A percentile compares a stretch with the other conserved stretches of the same genome.
Evolutionary conservation across 768 basidiomycete genomes (phyloP).

Genomic region (Hebeloma cylindrosporum): DNA sequence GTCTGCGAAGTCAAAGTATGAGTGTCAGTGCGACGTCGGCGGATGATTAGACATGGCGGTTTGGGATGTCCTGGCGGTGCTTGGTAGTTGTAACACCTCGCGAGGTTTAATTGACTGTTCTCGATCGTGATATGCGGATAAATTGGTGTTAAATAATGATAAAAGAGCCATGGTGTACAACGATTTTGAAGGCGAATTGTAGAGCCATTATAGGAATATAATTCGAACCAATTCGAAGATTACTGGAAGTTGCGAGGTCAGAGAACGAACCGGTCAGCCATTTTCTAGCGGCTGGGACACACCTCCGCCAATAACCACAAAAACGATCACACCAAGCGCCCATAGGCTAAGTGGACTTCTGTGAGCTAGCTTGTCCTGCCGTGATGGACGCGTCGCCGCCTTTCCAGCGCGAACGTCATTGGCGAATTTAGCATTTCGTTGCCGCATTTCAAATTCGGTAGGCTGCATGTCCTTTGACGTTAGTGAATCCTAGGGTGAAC

Average conservation of each 20-base stretch:
- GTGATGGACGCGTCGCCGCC: conserved; percentile 70
- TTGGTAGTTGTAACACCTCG: no score
- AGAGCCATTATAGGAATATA: conserved; percentile 48
- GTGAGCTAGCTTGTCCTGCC: conserved; percentile 69
- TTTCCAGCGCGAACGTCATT: conserved; percentile 72
- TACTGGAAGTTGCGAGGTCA: conserved; percentile 42
- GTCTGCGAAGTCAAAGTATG: conserved; percentile 58
- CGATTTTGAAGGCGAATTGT: conserved; percentile 7
- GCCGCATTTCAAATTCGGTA: conserved; percentile 80
- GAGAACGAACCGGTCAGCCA: no score
- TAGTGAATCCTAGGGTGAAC: conserved; percentile 1
- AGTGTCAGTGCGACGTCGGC: conserved; percentile 56
- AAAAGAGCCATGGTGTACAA: conserved; percentile 19
- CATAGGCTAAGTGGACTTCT: conserved; percentile 73
- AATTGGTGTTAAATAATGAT: conserved; percentile 16
- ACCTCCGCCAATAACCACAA: conserved; percentile 83
- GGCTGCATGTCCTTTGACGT: conserved; percentile 43
- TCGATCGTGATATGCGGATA: no score
- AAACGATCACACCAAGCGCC: conserved; percentile 72
- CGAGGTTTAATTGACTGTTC: no score
- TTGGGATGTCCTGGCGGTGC: no score
- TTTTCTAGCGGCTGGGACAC: conserved; percentile 24
- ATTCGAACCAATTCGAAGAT: conserved; percentile 70
- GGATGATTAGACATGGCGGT: conserved; percentile 40
- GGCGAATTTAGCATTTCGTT: conserved; percentile 80